Conservation (phyloP, 1,139 yeast species). For the Debaryomycetaceae sp. region DNA sequence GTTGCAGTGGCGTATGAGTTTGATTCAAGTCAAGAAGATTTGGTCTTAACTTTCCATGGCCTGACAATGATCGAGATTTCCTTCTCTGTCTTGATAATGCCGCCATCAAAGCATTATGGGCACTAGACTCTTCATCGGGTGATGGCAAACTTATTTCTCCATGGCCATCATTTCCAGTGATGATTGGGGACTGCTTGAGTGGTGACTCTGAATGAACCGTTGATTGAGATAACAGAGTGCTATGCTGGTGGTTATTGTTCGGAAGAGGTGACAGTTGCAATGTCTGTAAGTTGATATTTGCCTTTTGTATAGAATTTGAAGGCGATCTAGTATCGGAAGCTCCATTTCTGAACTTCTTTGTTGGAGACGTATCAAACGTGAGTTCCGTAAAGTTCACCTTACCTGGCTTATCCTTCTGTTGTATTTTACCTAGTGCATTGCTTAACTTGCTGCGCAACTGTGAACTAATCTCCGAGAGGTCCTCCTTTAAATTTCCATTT, state of each 20-base stretch:
- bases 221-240: slow-evolving; percentile 4
- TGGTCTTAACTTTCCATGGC: slow-evolving; percentile 2
- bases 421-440: slow-evolving; percentile 40
- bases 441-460: slow-evolving; percentile 38
- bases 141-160: slow-evolving; percentile 10
- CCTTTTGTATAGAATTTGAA: slow-evolving; percentile 19
- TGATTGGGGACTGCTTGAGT: slow-evolving; percentile 23
- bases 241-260: slow-evolving; percentile 4
- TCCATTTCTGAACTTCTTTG: slow-evolving; percentile 16
- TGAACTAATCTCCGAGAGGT: slow-evolving; percentile 36
- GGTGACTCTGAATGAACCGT: slow-evolving; percentile 10
- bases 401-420: slow-evolving; percentile 15
- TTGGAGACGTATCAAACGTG: slow-evolving; percentile 33
- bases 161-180: slow-evolving; percentile 12
- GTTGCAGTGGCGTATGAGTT: slow-evolving; percentile 9
- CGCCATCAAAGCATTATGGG: slow-evolving; percentile 43
- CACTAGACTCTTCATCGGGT: slow-evolving; percentile 42
- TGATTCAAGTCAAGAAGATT: not conserved
- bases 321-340: slow-evolving; percentile 19
- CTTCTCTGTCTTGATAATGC: slow-evolving; percentile 32
- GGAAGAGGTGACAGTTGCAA: slow-evolving; percentile 33
- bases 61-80: slow-evolving; percentile 14
- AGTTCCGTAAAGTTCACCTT: slow-evolving; percentile 33
- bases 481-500: slow-evolving; percentile 17
- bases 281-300: slow-evolving; percentile 39